Evolutionary conservation across 495 filamentous ascomycete genomes (phyloP), one percentile per base, ranked within the genome.

Genomic region (Tuber indicum): DNA sequence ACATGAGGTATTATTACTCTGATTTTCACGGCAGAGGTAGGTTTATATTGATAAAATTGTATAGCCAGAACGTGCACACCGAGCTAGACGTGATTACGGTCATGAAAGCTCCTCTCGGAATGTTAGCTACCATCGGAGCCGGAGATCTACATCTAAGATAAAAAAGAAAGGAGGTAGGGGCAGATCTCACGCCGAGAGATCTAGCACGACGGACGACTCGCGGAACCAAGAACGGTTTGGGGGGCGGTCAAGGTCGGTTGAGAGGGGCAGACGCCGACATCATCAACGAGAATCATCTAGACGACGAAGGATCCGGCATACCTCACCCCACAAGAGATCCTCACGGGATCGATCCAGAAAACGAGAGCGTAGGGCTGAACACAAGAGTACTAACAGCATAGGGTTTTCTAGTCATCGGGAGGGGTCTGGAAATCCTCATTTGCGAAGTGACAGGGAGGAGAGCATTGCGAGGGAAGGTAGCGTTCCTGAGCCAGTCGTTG

Each of bases 1-100:
- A 36, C 45, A 80, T 46, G 74, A 80, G 78, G 78, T 80, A 80
- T 49, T 71, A 26, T 21, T 5, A 36, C 12, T 26, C 73, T 36
- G 16, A 36, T 66, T 66, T 66, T 66, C 58, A 66, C 16, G 58
- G 58, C 58, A 36, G 58, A 66, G 58, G 58, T 66, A 66, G 58
- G 58, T 66, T 36, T 66, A 66, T 66, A 66, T 66, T 66, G 26
- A 66, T 66, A 66, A 66, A 26, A 66, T 66, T 66, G 58, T 36
- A 36, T 66, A 66, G 58, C 58, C n/a, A 26, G 52, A 32, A 62
- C 52, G 14, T 62, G 12, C n/a, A 14, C 52, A 62, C 5, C 52
- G 58, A 66, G 58, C 12, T 66, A 36, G 58, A 36, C 26, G 58
- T 66, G 26, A 66, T 66, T 36, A 32, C n/a, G n/a, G 52, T 32